Percentiles rank a stretch among this genome's conserved stretches.
Evolutionary conservation across 345 rosid genomes (phyloP).

Genomic region (Bruguiera parviflora): DNA sequence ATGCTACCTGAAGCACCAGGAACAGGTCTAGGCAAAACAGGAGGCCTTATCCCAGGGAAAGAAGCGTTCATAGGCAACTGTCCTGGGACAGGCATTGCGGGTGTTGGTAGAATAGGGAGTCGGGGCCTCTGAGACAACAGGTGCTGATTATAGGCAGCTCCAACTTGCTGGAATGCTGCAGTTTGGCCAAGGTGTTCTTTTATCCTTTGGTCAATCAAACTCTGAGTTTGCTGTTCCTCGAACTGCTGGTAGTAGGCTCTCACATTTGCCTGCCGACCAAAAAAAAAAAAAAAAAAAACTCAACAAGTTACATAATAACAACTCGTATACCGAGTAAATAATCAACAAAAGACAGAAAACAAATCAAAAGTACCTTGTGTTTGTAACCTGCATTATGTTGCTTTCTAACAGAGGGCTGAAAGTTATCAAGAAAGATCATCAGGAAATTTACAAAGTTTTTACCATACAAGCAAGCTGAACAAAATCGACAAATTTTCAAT

Average conservation of each 20-base stretch:
- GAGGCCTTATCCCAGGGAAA: conserved; percentile 75
- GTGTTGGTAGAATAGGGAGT: conserved; percentile 67
- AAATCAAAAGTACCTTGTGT: conserved; percentile 63
- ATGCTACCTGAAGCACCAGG: conserved; percentile 52
- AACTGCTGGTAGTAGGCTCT: conserved; percentile 91
- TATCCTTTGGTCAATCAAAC: conserved; percentile 89
- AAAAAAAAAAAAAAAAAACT: neutral
- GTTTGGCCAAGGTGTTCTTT: conserved; percentile 94
- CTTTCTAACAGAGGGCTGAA: conserved; percentile 97
- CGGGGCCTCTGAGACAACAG: conserved; percentile 77
- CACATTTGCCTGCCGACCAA: conserved; percentile 95
- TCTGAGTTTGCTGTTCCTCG: conserved; percentile 98
- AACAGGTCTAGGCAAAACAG: conserved; percentile 74
- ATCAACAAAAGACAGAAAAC: neutral
- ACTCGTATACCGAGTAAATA: neutral
- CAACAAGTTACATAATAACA: neutral
- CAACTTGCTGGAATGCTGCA: conserved; percentile 84
- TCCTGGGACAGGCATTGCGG: conserved; percentile 49
- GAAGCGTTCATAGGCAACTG: conserved; percentile 41
- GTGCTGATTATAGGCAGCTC: conserved; percentile 86
- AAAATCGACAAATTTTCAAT: too few relatives aligned
- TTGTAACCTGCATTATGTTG: conserved; percentile 99
- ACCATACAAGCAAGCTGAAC: too few relatives aligned
- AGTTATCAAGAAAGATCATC: neutral
- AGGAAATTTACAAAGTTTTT: neutral